These are phyloP conservation scores for Lumnitzera littorea DNA, from an alignment of 345 rosid species.

Conservation along the genomic window DNA sequence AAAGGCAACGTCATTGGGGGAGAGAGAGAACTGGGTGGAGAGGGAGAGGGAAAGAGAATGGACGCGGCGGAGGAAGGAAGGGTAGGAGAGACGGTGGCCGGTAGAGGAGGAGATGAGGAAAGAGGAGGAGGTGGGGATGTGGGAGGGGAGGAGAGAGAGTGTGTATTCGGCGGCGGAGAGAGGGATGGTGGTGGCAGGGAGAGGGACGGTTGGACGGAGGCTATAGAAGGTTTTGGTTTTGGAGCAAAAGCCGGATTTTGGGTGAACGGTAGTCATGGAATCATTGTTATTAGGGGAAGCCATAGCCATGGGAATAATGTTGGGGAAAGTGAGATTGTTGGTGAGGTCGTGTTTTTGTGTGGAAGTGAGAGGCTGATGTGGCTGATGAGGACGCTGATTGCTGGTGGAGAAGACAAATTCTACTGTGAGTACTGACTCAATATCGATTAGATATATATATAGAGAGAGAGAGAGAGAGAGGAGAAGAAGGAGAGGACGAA, in stretches of 20 bases:
- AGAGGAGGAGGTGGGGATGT: conserved; percentile 13
- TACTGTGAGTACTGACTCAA: too few relatives aligned
- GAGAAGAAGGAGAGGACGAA: too few relatives aligned
- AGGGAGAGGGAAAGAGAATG: conserved; percentile 45
- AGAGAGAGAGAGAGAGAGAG: too few relatives aligned
- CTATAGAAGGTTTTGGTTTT: conserved; percentile 20
- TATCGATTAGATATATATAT: too few relatives aligned
- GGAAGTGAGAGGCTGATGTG: too few relatives aligned
- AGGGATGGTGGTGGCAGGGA: conserved; percentile 13
- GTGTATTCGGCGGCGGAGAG: conserved; percentile 20
- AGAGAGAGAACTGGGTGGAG: conserved; percentile 23
- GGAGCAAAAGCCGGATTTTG: conserved; percentile 15
- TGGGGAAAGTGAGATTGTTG: too few relatives aligned
- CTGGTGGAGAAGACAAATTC: too few relatives aligned
- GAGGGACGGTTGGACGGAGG: conserved; percentile 17
- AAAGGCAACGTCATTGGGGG: conserved; percentile 52
- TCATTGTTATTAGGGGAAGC: too few relatives aligned
- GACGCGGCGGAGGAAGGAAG: conserved; percentile 30
- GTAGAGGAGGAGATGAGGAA: conserved; percentile 42
- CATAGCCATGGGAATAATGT: too few relatives aligned
- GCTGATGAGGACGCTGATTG: too few relatives aligned
- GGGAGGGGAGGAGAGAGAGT: conserved; percentile 13
- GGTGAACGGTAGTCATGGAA: too few relatives aligned
- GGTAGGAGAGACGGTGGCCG: conserved; percentile 33
- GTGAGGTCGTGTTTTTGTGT: too few relatives aligned